A percentile compares a stretch with the other conserved stretches of the same genome.
Evolutionary conservation across 176 grass and related monocot species (phyloP).

Genomic region (Carex kokanica): DNA sequence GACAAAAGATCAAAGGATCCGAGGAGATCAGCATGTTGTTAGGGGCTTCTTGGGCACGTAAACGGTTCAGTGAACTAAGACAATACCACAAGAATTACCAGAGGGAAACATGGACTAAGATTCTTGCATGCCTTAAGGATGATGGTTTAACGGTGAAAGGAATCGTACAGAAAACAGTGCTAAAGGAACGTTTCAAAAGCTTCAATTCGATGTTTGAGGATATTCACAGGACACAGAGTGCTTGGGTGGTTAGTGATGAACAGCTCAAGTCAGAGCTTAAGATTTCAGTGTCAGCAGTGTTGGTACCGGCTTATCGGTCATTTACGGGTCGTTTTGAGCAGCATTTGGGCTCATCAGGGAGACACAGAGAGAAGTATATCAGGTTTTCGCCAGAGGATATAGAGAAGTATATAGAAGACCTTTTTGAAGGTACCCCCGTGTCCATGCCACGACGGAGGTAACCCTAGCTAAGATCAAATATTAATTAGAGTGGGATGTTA

Average conservation of each 20-base stretch:
- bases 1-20: slow-evolving; percentile 78
- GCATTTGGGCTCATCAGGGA: slow-evolving; percentile 41
- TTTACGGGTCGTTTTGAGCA: slow-evolving; percentile 64
- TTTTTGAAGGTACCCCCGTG: slow-evolving; percentile 64
- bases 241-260: slow-evolving; percentile 80
- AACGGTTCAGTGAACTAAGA: slow-evolving; percentile 60
- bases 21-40: slow-evolving; percentile 57
- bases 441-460: slow-evolving; percentile 66
- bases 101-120: slow-evolving; percentile 75
- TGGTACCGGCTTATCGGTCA: slow-evolving; percentile 83
- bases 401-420: slow-evolving; percentile 75
- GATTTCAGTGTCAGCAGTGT: slow-evolving; percentile 70
- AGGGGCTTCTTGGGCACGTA: slow-evolving; percentile 62
- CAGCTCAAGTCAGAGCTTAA: slow-evolving; percentile 94
- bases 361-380: slow-evolving; percentile 84
- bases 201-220: slow-evolving; percentile 90
- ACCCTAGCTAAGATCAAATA: not conserved
- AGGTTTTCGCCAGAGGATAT: slow-evolving; percentile 73
- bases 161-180: slow-evolving; percentile 50
- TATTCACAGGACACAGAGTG: slow-evolving; percentile 76
- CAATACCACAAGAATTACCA: slow-evolving; percentile 97
- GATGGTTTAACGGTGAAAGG: slow-evolving; percentile 81
- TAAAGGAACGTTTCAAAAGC: slow-evolving; percentile 88
- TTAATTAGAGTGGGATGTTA: slow-evolving; percentile 8
- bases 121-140: slow-evolving; percentile 53